These are phyloP conservation scores for Globisporangium barbulae DNA, from an alignment of 352 stramenopile species.

Conservation along the genomic window DNA sequence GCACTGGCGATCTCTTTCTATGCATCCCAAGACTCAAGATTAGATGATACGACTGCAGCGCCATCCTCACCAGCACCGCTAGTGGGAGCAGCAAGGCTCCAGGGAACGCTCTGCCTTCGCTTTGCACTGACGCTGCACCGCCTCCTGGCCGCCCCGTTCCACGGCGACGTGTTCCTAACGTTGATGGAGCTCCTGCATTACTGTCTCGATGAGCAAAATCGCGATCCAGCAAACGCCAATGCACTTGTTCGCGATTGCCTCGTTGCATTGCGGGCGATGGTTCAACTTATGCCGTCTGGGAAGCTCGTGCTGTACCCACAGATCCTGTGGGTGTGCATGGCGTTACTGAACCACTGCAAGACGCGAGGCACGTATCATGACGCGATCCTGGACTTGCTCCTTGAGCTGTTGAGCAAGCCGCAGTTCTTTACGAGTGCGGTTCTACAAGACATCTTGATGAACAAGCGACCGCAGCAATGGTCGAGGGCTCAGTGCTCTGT, in stretches of 20 bases:
- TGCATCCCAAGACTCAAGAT: background rate
- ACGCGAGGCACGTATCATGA: slow-evolving; percentile 19
- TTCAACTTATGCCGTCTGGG: slow-evolving; percentile 40
- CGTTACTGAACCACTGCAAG: slow-evolving; percentile 59
- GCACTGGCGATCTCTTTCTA: slow-evolving; percentile 35
- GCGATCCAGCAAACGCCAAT: slow-evolving; percentile 12
- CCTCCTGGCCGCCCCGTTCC: slow-evolving; percentile 42
- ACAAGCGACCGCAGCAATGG: slow-evolving; percentile 54
- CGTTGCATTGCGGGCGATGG: slow-evolving; percentile 31
- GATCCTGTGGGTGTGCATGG: slow-evolving; percentile 67
- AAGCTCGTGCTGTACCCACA: slow-evolving; percentile 72
- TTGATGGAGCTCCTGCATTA: slow-evolving; percentile 50
- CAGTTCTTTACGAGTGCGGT: slow-evolving; percentile 42
- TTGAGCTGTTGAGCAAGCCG: slow-evolving; percentile 40
- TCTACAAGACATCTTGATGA: slow-evolving; percentile 40
- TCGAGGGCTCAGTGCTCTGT: slow-evolving; percentile 36
- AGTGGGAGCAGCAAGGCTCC: slow-evolving; percentile 9
- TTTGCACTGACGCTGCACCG: slow-evolving; percentile 57
- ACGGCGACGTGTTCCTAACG: slow-evolving; percentile 58
- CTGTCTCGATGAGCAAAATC: slow-evolving; percentile 37
- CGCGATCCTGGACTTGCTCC: slow-evolving; percentile 36
- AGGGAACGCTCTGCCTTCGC: slow-evolving; percentile 32
- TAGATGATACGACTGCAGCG: background rate
- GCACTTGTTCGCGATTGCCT: slow-evolving; percentile 49
- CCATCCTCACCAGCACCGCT: background rate